Evolutionary conservation across 2,329 filamentous ascomycete species (phyloP), one percentile per base, ranked within the genome.

Genomic region (Phyllosticta capitalensis): DNA sequence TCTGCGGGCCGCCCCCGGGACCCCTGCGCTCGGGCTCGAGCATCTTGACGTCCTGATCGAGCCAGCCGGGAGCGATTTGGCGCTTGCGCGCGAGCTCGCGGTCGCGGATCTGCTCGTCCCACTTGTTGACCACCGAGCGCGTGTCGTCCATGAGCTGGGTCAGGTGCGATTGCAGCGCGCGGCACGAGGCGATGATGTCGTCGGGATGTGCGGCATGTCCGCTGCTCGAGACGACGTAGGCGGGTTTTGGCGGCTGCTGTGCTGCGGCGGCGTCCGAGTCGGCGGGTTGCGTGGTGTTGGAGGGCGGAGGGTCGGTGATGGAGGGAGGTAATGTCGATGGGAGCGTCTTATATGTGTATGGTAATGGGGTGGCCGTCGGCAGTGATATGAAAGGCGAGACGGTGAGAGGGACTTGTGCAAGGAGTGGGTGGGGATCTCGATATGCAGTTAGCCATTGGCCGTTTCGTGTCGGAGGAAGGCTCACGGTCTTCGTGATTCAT

Each of bases 301-400:
- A 60, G 65, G 67, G 17, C 52, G 64, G 63, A 68, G 60, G 76
- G 61, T 81, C 80, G 7, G 84, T 82, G 33, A 84, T 80, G 1
- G 89, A 88, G 1, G 84, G 84, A 0, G 94, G 92, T 0, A 97
- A 83, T 1, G 90, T 88, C 0, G 90, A 92, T 0, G 92, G 90
- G 69, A 97, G 87, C 10, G 85, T 82, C 71, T 92, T 92, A 81
- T 96, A 97, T 66, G 90, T 95, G 78, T 97, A 97, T 22, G 94
- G 92, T 7, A 99, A 84, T 0, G 92, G 96, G 20, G 92, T 89
- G 24, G 92, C 88, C 28, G 89, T 87, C 10, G 94, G 94, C 30
- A 99, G 86, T 62, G 87, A 88, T 67, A 97, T 84, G 77, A 96
- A 96, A 24, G 94, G 94, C 2, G 92, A 96, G 52, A 97, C 91